Percentiles rank a stretch among this genome's conserved stretches.
Evolutionary conservation across 1,139 yeast genomes (phyloP).

Genomic region (Yamadazyma pseudoaaseri): DNA sequence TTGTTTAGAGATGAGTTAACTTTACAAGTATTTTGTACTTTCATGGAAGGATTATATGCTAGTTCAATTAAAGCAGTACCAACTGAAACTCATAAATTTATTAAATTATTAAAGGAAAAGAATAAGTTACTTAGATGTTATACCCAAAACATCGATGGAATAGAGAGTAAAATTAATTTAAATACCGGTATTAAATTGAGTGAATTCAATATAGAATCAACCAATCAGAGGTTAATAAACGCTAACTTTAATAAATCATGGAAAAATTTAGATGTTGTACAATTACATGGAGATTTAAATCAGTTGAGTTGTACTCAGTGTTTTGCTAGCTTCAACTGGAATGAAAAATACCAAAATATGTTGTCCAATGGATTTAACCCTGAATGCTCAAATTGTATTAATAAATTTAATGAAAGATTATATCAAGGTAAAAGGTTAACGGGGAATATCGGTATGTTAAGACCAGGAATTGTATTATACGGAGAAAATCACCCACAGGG

Average conservation of each 20-base stretch:
- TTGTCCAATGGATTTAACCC: slow-evolving; percentile 59
- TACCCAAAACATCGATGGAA: slow-evolving; percentile 71
- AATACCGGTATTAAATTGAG: slow-evolving; percentile 38
- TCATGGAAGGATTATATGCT: slow-evolving; percentile 70
- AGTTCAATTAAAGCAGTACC: slow-evolving; percentile 68
- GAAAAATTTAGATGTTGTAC: slow-evolving; percentile 75
- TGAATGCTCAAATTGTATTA: slow-evolving; percentile 59
- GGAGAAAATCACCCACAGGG: slow-evolving; percentile 80
- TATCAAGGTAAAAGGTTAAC: slow-evolving; percentile 61
- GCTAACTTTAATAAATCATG: slow-evolving; percentile 41
- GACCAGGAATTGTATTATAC: slow-evolving; percentile 75
- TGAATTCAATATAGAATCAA: slow-evolving; percentile 22
- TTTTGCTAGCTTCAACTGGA: slow-evolving; percentile 61
- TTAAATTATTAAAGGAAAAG: slow-evolving; percentile 61
- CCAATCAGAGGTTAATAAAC: slow-evolving; percentile 10
- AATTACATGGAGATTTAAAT: slow-evolving; percentile 87
- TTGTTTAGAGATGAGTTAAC: slow-evolving; percentile 69
- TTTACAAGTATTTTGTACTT: slow-evolving; percentile 69
- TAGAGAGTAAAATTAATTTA: slow-evolving; percentile 41
- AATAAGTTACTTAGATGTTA: slow-evolving; percentile 78
- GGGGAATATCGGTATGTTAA: slow-evolving; percentile 57
- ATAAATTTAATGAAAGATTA: slow-evolving; percentile 51
- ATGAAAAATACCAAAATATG: slow-evolving; percentile 39
- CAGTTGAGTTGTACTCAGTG: slow-evolving; percentile 74
- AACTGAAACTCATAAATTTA: slow-evolving; percentile 80